phyloP scores from a whole-genome alignment of 306 rosid genomes.

The Acacia melanoxylon region DNA sequence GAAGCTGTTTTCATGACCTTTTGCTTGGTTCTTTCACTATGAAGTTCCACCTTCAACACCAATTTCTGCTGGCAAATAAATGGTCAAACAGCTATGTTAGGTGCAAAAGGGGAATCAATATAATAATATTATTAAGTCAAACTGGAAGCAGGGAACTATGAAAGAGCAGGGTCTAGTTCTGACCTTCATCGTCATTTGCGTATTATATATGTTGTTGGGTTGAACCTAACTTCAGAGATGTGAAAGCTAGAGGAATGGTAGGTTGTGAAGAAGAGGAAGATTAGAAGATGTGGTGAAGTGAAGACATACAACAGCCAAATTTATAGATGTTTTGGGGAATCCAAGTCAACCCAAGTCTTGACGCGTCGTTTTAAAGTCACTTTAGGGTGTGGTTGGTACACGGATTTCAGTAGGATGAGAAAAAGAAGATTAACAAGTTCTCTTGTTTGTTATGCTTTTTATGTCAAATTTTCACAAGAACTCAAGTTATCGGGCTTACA shows the following conservation, averaged over 20 bases:
- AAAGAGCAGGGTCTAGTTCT: background rate
- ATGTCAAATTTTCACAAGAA: no score
- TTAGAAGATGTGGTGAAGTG: background rate
- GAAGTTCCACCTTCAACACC: constrained; percentile 44
- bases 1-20: constrained; percentile 31
- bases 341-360: background rate
- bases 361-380: background rate
- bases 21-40: constrained; percentile 40
- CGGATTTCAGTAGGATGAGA: no score
- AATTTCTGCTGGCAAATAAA: constrained; percentile 46
- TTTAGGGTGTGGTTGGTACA: background rate
- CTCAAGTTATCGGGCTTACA: no score
- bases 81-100: background rate
- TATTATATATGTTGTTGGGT: background rate
- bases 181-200: background rate
- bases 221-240: background rate
- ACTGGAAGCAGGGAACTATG: background rate
- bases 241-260: background rate
- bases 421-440: no score
- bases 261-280: background rate
- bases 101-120: background rate
- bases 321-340: background rate
- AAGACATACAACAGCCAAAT: background rate
- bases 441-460: no score
- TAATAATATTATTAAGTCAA: no score